phyloP scores from a whole-genome alignment of 441 rosid species.

The Populus trichocarpa region DNA sequence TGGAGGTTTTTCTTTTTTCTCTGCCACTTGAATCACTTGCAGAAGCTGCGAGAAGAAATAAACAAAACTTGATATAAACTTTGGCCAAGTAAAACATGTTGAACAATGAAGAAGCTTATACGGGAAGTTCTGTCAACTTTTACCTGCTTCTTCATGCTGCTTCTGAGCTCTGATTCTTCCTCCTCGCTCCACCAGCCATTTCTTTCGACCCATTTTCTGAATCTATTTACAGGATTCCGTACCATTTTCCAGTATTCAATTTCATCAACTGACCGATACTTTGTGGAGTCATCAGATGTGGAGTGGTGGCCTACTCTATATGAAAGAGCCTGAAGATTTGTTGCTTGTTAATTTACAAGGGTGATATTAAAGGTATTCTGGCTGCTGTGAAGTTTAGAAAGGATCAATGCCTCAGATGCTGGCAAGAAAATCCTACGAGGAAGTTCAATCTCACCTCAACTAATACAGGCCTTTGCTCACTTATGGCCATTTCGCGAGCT shows the following conservation, averaged over 20 bases:
- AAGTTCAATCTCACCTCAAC: constrained; percentile 50
- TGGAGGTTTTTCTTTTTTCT: constrained; percentile 61
- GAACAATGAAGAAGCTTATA: background rate
- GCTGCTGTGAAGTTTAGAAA: background rate
- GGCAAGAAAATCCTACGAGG: background rate
- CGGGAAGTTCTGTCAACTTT: background rate
- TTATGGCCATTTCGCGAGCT: constrained; percentile 72
- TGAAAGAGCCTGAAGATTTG: constrained; percentile 53
- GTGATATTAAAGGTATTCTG: background rate
- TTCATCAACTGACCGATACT: constrained; percentile 67
- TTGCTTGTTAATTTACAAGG: background rate
- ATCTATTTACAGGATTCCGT: constrained; percentile 59
- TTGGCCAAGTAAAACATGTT: background rate
- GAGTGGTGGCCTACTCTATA: constrained; percentile 90
- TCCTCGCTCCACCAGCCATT: constrained; percentile 77
- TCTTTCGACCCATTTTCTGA: constrained; percentile 65
- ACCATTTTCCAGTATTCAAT: constrained; percentile 66
- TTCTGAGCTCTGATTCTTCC: constrained; percentile 57
- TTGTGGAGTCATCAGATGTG: constrained; percentile 94
- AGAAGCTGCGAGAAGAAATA: constrained; percentile 43
- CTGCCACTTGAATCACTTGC: constrained; percentile 66
- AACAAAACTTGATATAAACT: background rate
- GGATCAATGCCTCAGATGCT: background rate
- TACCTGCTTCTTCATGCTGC: constrained; percentile 65
- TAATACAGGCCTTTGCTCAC: constrained; percentile 62